These are phyloP conservation scores for Chaetomiaceae sp. DNA, from an alignment of 2,329 filamentous ascomycete species.

Conservation along the genomic window DNA sequence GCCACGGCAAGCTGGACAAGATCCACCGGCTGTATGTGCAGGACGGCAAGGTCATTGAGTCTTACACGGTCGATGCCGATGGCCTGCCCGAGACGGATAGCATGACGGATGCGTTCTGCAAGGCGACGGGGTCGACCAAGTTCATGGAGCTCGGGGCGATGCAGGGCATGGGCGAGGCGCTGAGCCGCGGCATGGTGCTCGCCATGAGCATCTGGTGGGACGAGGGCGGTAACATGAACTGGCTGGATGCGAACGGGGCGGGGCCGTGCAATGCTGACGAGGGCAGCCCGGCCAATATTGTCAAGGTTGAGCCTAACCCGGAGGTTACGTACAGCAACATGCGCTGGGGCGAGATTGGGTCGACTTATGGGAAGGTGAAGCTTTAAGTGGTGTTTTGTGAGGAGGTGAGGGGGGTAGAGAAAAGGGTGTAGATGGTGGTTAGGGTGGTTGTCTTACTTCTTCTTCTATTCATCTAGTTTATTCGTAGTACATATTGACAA, in stretches of 20 bases:
- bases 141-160: constrained; percentile 31
- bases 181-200: constrained; percentile 49
- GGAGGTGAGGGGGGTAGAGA: not conserved
- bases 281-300: constrained; percentile 47
- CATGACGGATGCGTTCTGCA: constrained; percentile 26
- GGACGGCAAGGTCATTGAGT: constrained; percentile 41
- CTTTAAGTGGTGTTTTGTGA: not conserved
- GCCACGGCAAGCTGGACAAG: constrained; percentile 34
- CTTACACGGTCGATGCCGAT: constrained; percentile 28
- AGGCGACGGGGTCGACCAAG: constrained; percentile 17
- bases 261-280: constrained; percentile 53
- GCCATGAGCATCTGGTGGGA: constrained; percentile 55
- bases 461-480: too few relatives aligned
- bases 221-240: constrained; percentile 49
- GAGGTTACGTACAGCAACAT: constrained; percentile 53
- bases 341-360: constrained; percentile 46
- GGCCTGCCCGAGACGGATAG: constrained; percentile 11
- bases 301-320: constrained; percentile 40
- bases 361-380: constrained; percentile 34
- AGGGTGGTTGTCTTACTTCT: too few relatives aligned
- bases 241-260: constrained; percentile 48
- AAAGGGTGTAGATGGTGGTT: not conserved
- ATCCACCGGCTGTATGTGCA: constrained; percentile 48
- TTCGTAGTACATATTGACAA: not conserved
- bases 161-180: constrained; percentile 32